Evolutionary conservation across 2,329 filamentous ascomycete genomes (phyloP).

Genomic region (Aspergillus fischeri): DNA sequence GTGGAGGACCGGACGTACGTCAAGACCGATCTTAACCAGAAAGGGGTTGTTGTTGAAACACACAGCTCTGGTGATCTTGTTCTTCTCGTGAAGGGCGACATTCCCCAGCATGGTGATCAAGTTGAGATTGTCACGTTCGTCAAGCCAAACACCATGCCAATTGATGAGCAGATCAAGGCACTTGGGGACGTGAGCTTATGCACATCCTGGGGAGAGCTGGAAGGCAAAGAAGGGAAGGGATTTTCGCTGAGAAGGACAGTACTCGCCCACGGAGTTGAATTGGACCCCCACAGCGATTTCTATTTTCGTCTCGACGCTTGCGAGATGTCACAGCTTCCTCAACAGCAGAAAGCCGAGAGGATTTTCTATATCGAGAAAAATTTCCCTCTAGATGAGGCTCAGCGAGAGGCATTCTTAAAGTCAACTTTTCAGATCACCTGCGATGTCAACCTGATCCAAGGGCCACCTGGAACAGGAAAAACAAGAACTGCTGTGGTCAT

Average conservation of each 20-base stretch:
- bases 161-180: no score
- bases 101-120: no score
- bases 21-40: no score
- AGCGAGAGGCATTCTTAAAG: constrained; percentile 1
- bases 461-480: constrained; percentile 7
- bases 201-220: background rate
- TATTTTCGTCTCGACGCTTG: constrained; percentile 7
- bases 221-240: background rate
- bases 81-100: no score
- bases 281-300: background rate
- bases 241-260: constrained; percentile 2
- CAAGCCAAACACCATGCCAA: no score
- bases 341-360: background rate
- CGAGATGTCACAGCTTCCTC: background rate
- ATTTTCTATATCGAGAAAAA: background rate
- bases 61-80: no score
- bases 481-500: constrained; percentile 6
- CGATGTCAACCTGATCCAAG: constrained; percentile 4
- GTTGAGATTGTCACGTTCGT: no score
- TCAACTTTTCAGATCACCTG: background rate
- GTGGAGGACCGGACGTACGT: no score
- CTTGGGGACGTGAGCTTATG: background rate
- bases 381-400: constrained; percentile 1
- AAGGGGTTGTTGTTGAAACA: no score
- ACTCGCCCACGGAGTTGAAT: constrained; percentile 6